phyloP scores from a whole-genome alignment of 208 protist genomes.

The Leptomonas pyrrhocoris region DNA sequence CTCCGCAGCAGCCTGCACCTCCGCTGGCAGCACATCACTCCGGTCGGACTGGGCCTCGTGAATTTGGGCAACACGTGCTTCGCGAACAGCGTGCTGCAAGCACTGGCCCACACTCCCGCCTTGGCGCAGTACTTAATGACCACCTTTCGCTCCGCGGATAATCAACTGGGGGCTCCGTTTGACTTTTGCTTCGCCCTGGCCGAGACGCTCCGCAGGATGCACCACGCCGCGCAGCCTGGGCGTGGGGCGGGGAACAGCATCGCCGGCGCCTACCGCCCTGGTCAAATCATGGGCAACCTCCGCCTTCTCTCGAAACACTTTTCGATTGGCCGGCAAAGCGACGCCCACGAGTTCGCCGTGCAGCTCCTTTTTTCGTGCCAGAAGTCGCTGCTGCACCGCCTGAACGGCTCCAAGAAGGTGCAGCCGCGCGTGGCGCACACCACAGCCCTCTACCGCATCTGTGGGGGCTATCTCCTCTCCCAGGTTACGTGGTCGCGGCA shows the following conservation, averaged over 20 bases:
- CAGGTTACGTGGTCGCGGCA: constrained; percentile 78
- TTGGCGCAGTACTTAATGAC: constrained; percentile 84
- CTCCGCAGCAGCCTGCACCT: constrained; percentile 64
- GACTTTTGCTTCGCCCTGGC: constrained; percentile 88
- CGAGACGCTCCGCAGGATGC: constrained; percentile 76
- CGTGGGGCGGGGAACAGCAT: constrained; percentile 13
- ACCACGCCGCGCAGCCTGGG: constrained; percentile 17
- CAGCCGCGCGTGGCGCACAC: constrained; percentile 64
- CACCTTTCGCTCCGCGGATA: constrained; percentile 61
- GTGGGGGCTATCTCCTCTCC: constrained; percentile 85
- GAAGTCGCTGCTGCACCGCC: constrained; percentile 76
- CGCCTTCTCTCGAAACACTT: constrained; percentile 77
- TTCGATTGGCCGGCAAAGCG: constrained; percentile 80
- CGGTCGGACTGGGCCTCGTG: constrained; percentile 68
- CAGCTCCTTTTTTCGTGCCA: constrained; percentile 83
- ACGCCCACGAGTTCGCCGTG: constrained; percentile 92
- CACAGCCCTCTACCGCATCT: constrained; percentile 80
- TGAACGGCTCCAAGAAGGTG: constrained; percentile 75
- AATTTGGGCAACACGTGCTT: constrained; percentile 94
- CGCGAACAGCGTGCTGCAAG: constrained; percentile 88
- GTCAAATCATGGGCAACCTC: constrained; percentile 62
- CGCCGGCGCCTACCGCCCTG: constrained; percentile 55
- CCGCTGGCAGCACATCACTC: constrained; percentile 58
- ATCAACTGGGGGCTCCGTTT: constrained; percentile 60
- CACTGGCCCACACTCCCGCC: constrained; percentile 81